Conservation (phyloP, 148 eudicot genomes). For the Dianthus caryophyllus region DNA sequence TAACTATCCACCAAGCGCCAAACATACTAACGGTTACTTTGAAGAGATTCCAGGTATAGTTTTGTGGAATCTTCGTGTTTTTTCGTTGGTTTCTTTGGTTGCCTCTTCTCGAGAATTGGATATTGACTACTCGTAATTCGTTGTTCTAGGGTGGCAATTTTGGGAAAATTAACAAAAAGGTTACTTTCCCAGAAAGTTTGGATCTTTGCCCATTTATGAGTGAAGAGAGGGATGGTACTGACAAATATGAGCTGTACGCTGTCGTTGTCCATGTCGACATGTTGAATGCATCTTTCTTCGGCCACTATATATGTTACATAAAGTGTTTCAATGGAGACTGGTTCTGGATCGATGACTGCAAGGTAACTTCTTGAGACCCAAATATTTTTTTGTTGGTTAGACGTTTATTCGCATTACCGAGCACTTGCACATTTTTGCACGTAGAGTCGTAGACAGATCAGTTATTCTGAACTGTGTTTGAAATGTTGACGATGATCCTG, state of each 20-base stretch:
- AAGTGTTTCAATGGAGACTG: slow-evolving; percentile 77
- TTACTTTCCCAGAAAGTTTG: slow-evolving; percentile 68
- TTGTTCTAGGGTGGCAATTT: slow-evolving; percentile 80
- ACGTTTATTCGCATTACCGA: neutral
- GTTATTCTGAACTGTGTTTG: neutral
- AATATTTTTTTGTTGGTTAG: neutral
- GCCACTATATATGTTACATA: slow-evolving; percentile 83
- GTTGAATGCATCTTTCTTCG: slow-evolving; percentile 92
- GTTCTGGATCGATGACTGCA: slow-evolving; percentile 89
- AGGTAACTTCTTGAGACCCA: slow-evolving; percentile 38
- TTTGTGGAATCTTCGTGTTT: neutral
- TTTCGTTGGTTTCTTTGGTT: neutral
- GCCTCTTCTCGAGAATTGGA: neutral
- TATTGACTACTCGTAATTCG: neutral
- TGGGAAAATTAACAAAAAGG: slow-evolving; percentile 91
- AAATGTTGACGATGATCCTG: slow-evolving; percentile 3
- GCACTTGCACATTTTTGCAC: neutral
- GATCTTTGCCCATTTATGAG: slow-evolving; percentile 85
- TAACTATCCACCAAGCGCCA: slow-evolving; percentile 65
- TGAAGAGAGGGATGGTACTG: slow-evolving; percentile 53
- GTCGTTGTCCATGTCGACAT: slow-evolving; percentile 93
- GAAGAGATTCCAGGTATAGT: slow-evolving; percentile 86
- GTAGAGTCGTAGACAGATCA: neutral
- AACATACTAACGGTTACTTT: slow-evolving; percentile 89
- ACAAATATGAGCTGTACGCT: slow-evolving; percentile 72